Evolutionary conservation across 1,284 basidiomycete genomes (phyloP), one percentile per base, ranked within the genome.

Genomic region (Cryptococcus sp.): DNA sequence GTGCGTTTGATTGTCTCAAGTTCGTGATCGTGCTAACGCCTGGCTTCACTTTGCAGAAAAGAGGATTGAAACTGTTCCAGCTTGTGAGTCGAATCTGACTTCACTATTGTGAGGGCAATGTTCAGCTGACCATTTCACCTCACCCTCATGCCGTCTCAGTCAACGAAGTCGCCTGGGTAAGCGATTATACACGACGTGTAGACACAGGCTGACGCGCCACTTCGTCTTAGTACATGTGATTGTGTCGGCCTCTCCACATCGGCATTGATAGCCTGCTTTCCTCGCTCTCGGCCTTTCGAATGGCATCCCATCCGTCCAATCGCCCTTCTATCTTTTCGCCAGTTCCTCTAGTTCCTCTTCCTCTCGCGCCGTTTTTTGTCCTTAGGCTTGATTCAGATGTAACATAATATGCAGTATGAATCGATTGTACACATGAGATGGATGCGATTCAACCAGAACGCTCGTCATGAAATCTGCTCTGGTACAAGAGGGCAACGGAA

Each of bases 161-260:
- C 62, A 64, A 64, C 48, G 52, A 50, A n/a, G 62, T 64, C n/a
- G 62, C 59, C 38, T 64, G 62, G 62, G 62, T 64, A 31, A 59
- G 62, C 59, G 47, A 13, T 40, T 8, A 50, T 23, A 17, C 27
- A n/a, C 27, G 15, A 3, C 10, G 15, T 38, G 42, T 19, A 3
- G 38, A 17, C 4, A 44, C 3, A 42, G 17, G 35, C 58, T 60
- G 48, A 60, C 49, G 20, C 31, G 7, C 31, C 31, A 35, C 42
- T 22, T 22, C 25, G 17, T 17, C 6, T 17, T 25, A 60, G 58
- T 60, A 60, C 45, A 60, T 60, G 58, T 60, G 31, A 56, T 39
- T 39, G 10, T 3, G 1, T 50, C n/a, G 7, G n/a, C 42, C 22
- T 45, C 13, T 45, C 5, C 42, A 11, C 42, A 19, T 45, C 42